Percentiles rank a stretch among this genome's conserved stretches.
phyloP scores from a whole-genome alignment of 1,139 yeast species.

The Arxiozyma slooffiae region DNA sequence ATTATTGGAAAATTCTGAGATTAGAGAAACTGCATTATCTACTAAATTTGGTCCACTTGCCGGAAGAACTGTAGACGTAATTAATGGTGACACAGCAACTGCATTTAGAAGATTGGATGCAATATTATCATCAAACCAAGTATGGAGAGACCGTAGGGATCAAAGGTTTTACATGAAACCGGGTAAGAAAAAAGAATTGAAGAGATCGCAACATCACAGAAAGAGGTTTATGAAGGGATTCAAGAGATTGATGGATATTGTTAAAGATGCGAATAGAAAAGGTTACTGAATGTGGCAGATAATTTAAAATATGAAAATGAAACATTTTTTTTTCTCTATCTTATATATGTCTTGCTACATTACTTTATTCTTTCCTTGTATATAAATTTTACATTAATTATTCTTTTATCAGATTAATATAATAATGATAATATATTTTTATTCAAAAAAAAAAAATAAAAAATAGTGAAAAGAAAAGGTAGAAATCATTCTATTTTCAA shows the following conservation, averaged over 20 bases:
- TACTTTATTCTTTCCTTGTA: neutral
- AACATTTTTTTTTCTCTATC: neutral
- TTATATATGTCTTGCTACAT: no score
- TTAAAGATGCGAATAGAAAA: conserved; percentile 44
- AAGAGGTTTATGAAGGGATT: conserved; percentile 41
- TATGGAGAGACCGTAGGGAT: conserved; percentile 31
- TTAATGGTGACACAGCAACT: conserved; percentile 31
- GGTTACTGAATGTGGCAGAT: conserved; percentile 34
- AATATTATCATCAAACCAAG: conserved; percentile 32
- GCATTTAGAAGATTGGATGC: conserved; percentile 33
- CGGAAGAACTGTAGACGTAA: conserved; percentile 38
- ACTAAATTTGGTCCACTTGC: conserved; percentile 36
- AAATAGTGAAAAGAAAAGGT: neutral
- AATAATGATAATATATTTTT: neutral
- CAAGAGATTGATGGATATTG: conserved; percentile 37
- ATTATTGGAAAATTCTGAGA: conserved; percentile 3
- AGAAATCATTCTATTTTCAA: neutral
- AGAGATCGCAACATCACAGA: conserved; percentile 38
- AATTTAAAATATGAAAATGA: neutral
- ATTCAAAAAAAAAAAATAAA: no score
- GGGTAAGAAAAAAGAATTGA: conserved; percentile 37
- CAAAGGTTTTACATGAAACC: conserved; percentile 43
- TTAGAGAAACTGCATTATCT: conserved; percentile 3
- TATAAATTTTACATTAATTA: no score
- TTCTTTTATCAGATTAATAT: neutral